Conservation (phyloP, 768 basidiomycete species). For the Mycena crocata region DNA sequence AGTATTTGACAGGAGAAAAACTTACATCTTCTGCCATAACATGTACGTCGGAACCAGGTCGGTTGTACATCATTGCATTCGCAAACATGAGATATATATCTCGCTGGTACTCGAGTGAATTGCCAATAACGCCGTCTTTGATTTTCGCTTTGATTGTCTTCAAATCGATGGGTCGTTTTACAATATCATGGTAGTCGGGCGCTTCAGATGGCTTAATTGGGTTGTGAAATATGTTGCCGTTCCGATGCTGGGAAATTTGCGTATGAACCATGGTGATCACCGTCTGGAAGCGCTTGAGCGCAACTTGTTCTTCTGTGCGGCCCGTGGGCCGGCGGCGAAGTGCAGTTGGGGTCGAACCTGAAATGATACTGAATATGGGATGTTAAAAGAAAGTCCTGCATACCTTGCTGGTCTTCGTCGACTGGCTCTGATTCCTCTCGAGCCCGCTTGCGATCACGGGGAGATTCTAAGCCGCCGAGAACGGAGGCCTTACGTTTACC, state of each 20-base stretch:
- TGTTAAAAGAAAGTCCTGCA: conserved; percentile 1
- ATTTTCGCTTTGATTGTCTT: conserved; percentile 91
- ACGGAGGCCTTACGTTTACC: conserved; percentile 77
- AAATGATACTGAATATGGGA: conserved; percentile 6
- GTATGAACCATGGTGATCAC: conserved; percentile 86
- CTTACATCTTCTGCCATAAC: conserved; percentile 92
- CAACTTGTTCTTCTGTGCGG: conserved; percentile 61
- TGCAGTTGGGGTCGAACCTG: conserved; percentile 30
- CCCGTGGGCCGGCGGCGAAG: conserved; percentile 48
- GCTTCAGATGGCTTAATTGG: conserved; percentile 92
- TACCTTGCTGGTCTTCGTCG: conserved; percentile 74
- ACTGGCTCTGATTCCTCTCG: conserved; percentile 78
- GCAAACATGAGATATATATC: conserved; percentile 96
- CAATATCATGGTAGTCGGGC: conserved; percentile 91
- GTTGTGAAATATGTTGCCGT: conserved; percentile 91
- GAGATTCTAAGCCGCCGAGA: conserved; percentile 57
- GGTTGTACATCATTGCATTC: conserved; percentile 97
- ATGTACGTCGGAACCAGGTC: conserved; percentile 86
- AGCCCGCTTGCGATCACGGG: conserved; percentile 65
- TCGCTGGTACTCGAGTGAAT: conserved; percentile 88
- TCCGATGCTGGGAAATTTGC: conserved; percentile 86
- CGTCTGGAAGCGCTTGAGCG: conserved; percentile 81
- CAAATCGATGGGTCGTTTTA: conserved; percentile 95
- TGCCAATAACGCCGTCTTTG: conserved; percentile 84
- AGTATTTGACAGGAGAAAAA: background rate